Conservation (phyloP, 1,284 basidiomycete species). For the Schizophyllum commune region DNA sequence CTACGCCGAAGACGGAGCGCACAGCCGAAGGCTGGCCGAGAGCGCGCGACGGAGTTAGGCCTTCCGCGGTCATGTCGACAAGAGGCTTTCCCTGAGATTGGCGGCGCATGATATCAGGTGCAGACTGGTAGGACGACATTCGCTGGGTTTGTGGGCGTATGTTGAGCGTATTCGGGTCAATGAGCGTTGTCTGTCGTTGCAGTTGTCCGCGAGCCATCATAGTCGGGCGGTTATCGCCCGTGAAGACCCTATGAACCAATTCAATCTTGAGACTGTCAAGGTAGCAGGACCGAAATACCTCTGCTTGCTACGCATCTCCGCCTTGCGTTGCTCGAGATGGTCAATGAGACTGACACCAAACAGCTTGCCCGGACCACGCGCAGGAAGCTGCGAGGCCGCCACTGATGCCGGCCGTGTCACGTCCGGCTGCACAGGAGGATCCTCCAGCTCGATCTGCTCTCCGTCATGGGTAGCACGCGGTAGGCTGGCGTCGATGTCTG, state of each 20-base stretch:
- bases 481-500: conserved; percentile 49
- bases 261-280: conserved; percentile 1
- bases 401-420: conserved; percentile 39
- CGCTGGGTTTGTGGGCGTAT: conserved; percentile 36
- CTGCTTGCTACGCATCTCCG: conserved; percentile 66
- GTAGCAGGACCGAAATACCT: conserved; percentile 37
- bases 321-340: conserved; percentile 68
- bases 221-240: conserved; percentile 69
- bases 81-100: conserved; percentile 52
- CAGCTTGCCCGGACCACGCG: conserved; percentile 43
- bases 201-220: conserved; percentile 69
- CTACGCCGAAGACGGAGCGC: conserved; percentile 76
- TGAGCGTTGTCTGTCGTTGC: conserved; percentile 55
- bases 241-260: conserved; percentile 45
- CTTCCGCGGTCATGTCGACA: conserved; percentile 47
- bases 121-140: conserved; percentile 32
- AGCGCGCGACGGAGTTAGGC: conserved; percentile 18
- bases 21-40: conserved; percentile 30
- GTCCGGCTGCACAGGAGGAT: conserved; percentile 31
- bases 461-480: conserved; percentile 65
- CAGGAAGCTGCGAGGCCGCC: neutral
- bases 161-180: conserved; percentile 59
- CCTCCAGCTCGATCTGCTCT: conserved; percentile 42
- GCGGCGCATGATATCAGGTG: conserved; percentile 26
- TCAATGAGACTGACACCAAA: conserved; percentile 78